Evolutionary conservation across 2,329 filamentous ascomycete genomes (phyloP).

Genomic region (Diaporthe amygdali): DNA sequence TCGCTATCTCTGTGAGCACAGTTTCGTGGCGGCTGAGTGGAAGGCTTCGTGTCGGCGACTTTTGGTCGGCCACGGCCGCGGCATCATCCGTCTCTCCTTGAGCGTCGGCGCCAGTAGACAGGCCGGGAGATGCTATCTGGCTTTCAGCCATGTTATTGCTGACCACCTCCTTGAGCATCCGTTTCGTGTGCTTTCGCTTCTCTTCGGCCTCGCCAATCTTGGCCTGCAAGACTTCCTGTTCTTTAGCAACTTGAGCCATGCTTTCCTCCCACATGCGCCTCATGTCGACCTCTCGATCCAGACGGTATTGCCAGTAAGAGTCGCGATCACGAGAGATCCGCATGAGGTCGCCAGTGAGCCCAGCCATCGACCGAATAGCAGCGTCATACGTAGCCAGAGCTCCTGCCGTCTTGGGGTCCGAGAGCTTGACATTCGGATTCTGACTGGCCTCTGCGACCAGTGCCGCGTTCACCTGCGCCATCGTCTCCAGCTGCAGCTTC

Average conservation of each 20-base stretch:
- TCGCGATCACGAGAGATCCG: slow-evolving; percentile 95
- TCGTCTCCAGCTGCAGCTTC: slow-evolving; percentile 87
- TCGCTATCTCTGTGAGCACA: slow-evolving; percentile 71
- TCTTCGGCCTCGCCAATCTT: slow-evolving; percentile 88
- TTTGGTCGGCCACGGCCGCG: slow-evolving; percentile 35
- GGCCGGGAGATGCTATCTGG: slow-evolving; percentile 37
- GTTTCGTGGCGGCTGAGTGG: slow-evolving; percentile 64
- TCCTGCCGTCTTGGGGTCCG: slow-evolving; percentile 76
- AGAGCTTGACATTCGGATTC: slow-evolving; percentile 75
- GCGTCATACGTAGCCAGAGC: slow-evolving; percentile 87
- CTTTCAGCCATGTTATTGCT: slow-evolving; percentile 54
- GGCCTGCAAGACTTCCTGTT: slow-evolving; percentile 90
- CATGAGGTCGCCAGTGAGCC: slow-evolving; percentile 82
- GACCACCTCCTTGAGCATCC: slow-evolving; percentile 84
- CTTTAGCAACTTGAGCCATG: slow-evolving; percentile 94
- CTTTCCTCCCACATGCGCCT: slow-evolving; percentile 98
- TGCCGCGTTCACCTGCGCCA: slow-evolving; percentile 84
- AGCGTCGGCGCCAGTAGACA: slow-evolving; percentile 37
- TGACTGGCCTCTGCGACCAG: slow-evolving; percentile 73
- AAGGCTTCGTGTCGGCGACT: slow-evolving; percentile 43
- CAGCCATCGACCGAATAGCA: slow-evolving; percentile 85
- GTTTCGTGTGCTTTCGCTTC: slow-evolving; percentile 88
- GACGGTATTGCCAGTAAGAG: slow-evolving; percentile 93
- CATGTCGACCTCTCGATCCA: slow-evolving; percentile 90
- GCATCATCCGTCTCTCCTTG: slow-evolving; percentile 35